Percentiles rank a stretch among this genome's conserved stretches.
phyloP scores from a whole-genome alignment of 208 protist genomes.

The Leishmania tarentolae region DNA sequence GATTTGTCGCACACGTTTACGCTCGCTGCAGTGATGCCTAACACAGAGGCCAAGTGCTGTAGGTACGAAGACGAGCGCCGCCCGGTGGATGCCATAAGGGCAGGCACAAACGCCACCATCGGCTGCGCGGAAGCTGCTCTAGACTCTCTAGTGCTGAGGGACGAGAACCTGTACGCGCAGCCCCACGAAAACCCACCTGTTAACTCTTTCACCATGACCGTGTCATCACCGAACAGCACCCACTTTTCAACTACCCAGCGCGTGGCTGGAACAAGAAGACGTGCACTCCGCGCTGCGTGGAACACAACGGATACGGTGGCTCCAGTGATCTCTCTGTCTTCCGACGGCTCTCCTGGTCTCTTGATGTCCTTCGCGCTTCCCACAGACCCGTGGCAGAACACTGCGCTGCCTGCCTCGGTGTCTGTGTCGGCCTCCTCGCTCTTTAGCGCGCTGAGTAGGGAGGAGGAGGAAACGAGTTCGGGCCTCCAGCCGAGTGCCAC shows the following conservation, averaged over 20 bases:
- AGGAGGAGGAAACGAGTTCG: slow-evolving; percentile 10
- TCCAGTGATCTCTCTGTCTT: not conserved
- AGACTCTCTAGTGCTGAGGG: too few species aligned
- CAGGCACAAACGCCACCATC: not conserved
- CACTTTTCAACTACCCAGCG: not conserved
- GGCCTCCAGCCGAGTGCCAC: slow-evolving; percentile 13
- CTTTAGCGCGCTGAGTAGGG: not conserved
- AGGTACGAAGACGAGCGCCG: not conserved
- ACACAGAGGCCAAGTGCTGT: not conserved
- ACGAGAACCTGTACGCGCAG: not conserved
- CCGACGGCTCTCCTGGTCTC: not conserved
- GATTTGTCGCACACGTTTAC: slow-evolving; percentile 4
- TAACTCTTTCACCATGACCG: not conserved
- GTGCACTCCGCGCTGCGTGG: not conserved
- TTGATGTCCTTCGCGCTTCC: slow-evolving; percentile 24
- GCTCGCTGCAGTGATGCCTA: not conserved
- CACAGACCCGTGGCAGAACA: slow-evolving; percentile 4
- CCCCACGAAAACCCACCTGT: not conserved
- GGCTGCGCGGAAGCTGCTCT: not conserved
- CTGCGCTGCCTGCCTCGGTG: slow-evolving; percentile 4
- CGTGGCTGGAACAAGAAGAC: not conserved
- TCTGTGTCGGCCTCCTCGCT: not conserved
- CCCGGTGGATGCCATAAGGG: not conserved
- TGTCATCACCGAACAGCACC: not conserved
- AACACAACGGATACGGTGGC: not conserved